Evolutionary conservation across 345 rosid genomes (phyloP).

Genomic region (Eutrema japonicum): DNA sequence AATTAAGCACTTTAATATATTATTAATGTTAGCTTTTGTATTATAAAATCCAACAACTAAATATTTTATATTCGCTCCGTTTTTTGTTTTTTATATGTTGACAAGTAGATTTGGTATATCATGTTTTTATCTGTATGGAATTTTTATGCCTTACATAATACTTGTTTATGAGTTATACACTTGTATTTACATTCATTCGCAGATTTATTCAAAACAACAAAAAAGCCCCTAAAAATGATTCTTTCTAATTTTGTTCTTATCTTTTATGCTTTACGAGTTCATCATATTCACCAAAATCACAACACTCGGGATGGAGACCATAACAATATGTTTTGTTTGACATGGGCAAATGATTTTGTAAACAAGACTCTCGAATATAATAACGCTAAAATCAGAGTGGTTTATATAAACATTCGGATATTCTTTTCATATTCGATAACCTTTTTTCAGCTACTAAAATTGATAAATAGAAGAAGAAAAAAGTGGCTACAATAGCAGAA

Average conservation of each 20-base stretch:
- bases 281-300: not conserved
- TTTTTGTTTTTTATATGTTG: not conserved
- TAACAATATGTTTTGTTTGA: not conserved
- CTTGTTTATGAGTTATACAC: too few species aligned
- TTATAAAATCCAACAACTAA: not conserved
- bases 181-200: too few species aligned
- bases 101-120: not conserved
- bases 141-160: too few species aligned
- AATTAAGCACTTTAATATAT: not conserved
- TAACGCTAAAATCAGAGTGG: not conserved
- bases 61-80: not conserved
- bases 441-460: not conserved
- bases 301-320: not conserved
- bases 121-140: not conserved
- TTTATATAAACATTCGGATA: not conserved
- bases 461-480: not conserved
- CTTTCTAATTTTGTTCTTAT: not conserved
- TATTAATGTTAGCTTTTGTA: not conserved
- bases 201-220: too few species aligned
- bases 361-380: not conserved
- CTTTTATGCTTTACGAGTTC: not conserved
- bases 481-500: constrained; percentile 16
- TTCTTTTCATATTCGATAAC: not conserved
- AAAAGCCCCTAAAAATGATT: too few species aligned
- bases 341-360: not conserved